These are phyloP conservation scores for Albizia julibrissin DNA, from an alignment of 306 rosid genomes.

Conservation along the genomic window DNA sequence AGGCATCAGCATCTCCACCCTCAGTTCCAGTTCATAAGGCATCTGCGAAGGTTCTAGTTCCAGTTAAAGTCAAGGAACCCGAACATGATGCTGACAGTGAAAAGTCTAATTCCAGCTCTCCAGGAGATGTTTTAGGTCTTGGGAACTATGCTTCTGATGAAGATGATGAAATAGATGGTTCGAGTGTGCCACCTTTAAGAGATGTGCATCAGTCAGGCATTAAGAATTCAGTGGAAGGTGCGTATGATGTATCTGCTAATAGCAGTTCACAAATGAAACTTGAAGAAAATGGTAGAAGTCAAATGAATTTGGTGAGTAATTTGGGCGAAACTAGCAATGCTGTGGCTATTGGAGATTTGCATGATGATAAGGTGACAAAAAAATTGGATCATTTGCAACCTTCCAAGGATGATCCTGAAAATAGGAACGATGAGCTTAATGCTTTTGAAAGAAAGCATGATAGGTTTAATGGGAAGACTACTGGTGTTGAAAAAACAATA, in stretches of 20 bases:
- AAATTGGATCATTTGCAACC: constrained; percentile 42
- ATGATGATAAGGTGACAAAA: constrained; percentile 41
- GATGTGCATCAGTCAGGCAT: constrained; percentile 41
- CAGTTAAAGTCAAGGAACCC: constrained; percentile 58
- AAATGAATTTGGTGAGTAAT: constrained; percentile 39
- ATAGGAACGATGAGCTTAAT: constrained; percentile 41
- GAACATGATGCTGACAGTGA: constrained; percentile 51
- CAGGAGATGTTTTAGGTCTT: constrained; percentile 94
- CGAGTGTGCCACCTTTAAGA: constrained; percentile 48
- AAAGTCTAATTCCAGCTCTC: constrained; percentile 65
- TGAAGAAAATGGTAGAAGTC: constrained; percentile 41
- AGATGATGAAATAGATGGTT: constrained; percentile 63
- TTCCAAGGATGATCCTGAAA: constrained; percentile 46
- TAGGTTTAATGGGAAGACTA: constrained; percentile 46
- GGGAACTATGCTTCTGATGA: constrained; percentile 89
- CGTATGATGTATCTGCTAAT: constrained; percentile 40
- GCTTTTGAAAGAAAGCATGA: constrained; percentile 46
- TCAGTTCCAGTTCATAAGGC: constrained; percentile 54
- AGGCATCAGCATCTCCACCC: constrained; percentile 47
- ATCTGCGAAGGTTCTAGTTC: constrained; percentile 70
- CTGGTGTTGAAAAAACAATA: constrained; percentile 33
- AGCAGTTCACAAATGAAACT: constrained; percentile 42
- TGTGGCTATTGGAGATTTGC: constrained; percentile 39
- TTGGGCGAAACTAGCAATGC: constrained; percentile 43
- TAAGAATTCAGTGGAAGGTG: constrained; percentile 37